Evolutionary conservation across 257 asterid species (phyloP).

Genomic region (Plantago ovata): DNA sequence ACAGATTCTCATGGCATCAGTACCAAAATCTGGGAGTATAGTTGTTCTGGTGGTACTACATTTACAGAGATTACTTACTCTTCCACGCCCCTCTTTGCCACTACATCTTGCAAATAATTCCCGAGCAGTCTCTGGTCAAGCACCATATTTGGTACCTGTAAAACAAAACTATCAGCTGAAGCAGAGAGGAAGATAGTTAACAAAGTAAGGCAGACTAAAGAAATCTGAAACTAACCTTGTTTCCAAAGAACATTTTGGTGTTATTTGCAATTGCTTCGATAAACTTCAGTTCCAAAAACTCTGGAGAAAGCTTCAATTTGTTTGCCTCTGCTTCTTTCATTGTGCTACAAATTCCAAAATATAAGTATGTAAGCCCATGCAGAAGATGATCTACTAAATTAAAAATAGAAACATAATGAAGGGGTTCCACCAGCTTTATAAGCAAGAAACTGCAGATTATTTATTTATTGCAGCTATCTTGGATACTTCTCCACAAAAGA

Average conservation of each 20-base stretch:
- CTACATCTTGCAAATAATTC: constrained; percentile 50
- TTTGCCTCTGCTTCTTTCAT: constrained; percentile 92
- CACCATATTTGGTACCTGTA: constrained; percentile 82
- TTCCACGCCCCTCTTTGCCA: constrained; percentile 27
- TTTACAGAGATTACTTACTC: constrained; percentile 6
- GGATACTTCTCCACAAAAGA: too few relatives aligned
- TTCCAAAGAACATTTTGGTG: constrained; percentile 88
- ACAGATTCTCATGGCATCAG: not conserved
- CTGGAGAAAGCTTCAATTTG: constrained; percentile 83
- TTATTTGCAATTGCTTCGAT: constrained; percentile 88
- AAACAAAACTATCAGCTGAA: constrained; percentile 20
- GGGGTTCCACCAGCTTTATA: not conserved
- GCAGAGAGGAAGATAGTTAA: not conserved
- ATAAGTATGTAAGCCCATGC: constrained; percentile 12
- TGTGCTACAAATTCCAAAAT: constrained; percentile 41
- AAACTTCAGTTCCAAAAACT: constrained; percentile 77
- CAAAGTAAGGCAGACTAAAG: not conserved
- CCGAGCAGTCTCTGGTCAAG: constrained; percentile 85
- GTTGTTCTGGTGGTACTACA: constrained; percentile 2
- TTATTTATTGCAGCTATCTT: too few relatives aligned
- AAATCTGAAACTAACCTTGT: constrained; percentile 50
- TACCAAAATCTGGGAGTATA: not conserved
- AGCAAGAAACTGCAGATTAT: too few relatives aligned
- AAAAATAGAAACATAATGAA: not conserved
- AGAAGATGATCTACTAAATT: not conserved